Evolutionary conservation across 192 early-diverging fungal genomes (phyloP), one percentile per base, ranked within the genome.

Genomic region (Gonapodya prolifera): DNA sequence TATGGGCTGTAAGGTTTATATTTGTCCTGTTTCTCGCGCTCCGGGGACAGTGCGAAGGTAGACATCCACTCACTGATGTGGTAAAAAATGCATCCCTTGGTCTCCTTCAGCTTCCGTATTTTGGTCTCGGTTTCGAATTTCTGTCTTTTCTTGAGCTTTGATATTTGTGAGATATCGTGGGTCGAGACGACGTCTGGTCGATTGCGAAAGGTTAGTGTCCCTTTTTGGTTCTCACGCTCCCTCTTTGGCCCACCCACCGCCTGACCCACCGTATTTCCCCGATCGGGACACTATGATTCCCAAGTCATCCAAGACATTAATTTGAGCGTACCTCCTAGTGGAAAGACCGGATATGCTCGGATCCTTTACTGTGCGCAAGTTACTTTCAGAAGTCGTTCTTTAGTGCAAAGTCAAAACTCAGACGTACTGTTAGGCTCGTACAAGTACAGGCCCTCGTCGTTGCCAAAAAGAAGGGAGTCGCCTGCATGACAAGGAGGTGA

Each of bases 121-220:
- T 80, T 80, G 30, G 86, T 88, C 70, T 88, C 86, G 16, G 83
- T 84, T 69, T 89, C 87, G 85, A 89, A 89, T 70, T 84, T 85
- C 30, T 77, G 78, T 61, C 76, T 78, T 35, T 76, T 69, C 30
- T 78, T 81, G 71, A 87, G 80, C 70, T 85, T 85, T 33, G 73
- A 77, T 29, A 82, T 75, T 31, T 74, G 30, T 1, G 81, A 76
- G 75, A 85, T 74, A 69, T 87, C 83, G 77, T 88, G 87, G 1
- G 83, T 78, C 2, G 84, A 77, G n/a, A 88, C 84, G 36, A 87
- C 79, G 31, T 86, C 79, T 74, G 84, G 83, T 88, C 85, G 0
- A 85, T 83, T 82, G 80, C 13, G 29, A 80, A 80, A 35, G 1
- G 28, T n/a, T n/a, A n/a, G n/a, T n/a, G n/a, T n/a, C n/a, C n/a